A percentile compares a stretch with the other conserved stretches of the same genome.
Evolutionary conservation across 345 rosid species (phyloP).

Genomic region (Camelina hispida): DNA sequence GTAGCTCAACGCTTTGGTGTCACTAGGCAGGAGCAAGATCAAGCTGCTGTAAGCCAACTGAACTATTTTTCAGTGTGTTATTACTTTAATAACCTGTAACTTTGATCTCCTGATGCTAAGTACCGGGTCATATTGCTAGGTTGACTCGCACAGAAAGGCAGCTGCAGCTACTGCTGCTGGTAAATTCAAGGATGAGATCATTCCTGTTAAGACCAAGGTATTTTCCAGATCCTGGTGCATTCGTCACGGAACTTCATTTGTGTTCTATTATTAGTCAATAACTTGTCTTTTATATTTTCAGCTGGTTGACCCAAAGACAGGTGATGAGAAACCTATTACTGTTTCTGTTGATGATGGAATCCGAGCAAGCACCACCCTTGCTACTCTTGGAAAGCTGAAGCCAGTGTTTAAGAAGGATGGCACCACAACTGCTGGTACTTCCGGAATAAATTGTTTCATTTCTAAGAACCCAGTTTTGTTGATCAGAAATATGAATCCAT

Average conservation of each 20-base stretch:
- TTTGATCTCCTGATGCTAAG: slow-evolving; percentile 5
- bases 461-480: neutral
- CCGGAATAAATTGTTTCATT: neutral
- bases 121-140: slow-evolving; percentile 52
- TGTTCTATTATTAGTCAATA: slow-evolving; percentile 21
- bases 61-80: slow-evolving; percentile 22
- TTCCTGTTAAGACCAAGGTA: slow-evolving; percentile 96
- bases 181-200: slow-evolving; percentile 92
- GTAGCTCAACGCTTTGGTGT: slow-evolving; percentile 96
- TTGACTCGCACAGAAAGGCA: slow-evolving; percentile 97
- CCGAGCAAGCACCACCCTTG: slow-evolving; percentile 70
- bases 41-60: slow-evolving; percentile 84
- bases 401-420: slow-evolving; percentile 96
- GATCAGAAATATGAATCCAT: neutral
- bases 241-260: slow-evolving; percentile 10
- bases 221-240: slow-evolving; percentile 11
- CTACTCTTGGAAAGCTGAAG: slow-evolving; percentile 76
- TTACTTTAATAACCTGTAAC: neutral
- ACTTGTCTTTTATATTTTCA: slow-evolving; percentile 43
- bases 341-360: slow-evolving; percentile 96
- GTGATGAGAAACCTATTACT: slow-evolving; percentile 75
- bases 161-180: slow-evolving; percentile 98
- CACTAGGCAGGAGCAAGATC: slow-evolving; percentile 95
- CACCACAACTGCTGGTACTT: slow-evolving; percentile 90
- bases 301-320: slow-evolving; percentile 96